A percentile compares a stretch with the other conserved stretches of the same genome.
Evolutionary conservation across 2,329 filamentous ascomycete genomes (phyloP).

Genomic region (Ambrosiella cleistominuta): DNA sequence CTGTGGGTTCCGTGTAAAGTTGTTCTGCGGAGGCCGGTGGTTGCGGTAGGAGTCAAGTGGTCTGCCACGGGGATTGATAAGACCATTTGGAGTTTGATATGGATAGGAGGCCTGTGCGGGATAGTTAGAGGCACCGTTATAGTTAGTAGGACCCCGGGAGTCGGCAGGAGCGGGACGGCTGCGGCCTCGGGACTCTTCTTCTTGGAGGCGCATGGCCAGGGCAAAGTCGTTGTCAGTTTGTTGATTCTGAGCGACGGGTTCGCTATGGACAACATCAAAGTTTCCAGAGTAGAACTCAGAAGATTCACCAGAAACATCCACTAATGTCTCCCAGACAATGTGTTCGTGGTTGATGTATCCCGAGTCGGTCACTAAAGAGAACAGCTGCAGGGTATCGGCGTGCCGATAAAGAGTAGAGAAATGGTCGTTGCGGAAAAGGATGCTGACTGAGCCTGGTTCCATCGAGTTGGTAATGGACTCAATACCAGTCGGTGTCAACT

Average conservation of each 20-base stretch:
- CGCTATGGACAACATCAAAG: constrained; percentile 57
- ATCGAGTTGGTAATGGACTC: constrained; percentile 54
- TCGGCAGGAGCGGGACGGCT: neutral
- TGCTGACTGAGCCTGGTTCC: constrained; percentile 62
- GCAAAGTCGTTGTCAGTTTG: constrained; percentile 66
- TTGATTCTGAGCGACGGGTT: neutral
- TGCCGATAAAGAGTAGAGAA: constrained; percentile 90
- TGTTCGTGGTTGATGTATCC: constrained; percentile 79
- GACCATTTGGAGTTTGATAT: neutral
- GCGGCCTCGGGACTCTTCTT: constrained; percentile 45
- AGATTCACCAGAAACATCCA: constrained; percentile 68
- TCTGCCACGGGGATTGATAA: constrained; percentile 8
- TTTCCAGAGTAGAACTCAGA: constrained; percentile 81
- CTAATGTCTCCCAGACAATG: constrained; percentile 87
- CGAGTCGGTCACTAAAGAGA: constrained; percentile 80
- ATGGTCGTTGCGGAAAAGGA: constrained; percentile 92
- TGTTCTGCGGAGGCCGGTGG: neutral
- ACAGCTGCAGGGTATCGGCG: constrained; percentile 54
- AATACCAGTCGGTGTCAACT: constrained; percentile 69
- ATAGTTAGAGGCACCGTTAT: neutral
- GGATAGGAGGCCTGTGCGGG: neutral
- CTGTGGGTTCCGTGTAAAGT: neutral
- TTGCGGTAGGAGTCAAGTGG: neutral
- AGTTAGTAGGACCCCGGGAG: neutral
- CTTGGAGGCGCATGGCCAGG: constrained; percentile 78